These are phyloP conservation scores for Metarhizium anisopliae DNA, from an alignment of 2,329 filamentous ascomycete genomes.

Conservation along the genomic window DNA sequence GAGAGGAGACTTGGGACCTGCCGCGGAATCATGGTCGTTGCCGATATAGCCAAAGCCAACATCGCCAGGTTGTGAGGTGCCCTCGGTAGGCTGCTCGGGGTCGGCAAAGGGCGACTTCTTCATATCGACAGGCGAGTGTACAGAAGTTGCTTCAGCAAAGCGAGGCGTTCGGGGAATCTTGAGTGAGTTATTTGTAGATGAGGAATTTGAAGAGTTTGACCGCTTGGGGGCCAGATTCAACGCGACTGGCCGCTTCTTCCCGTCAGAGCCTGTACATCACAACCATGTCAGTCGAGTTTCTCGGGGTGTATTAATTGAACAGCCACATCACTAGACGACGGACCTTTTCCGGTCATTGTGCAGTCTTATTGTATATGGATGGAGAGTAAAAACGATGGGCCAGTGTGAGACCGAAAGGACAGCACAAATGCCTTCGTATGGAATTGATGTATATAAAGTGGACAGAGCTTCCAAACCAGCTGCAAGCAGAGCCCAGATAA, in stretches of 20 bases:
- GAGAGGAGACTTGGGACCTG: constrained; percentile 66
- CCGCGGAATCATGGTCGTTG: constrained; percentile 47
- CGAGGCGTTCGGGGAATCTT: constrained; percentile 67
- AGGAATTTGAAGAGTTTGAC: constrained; percentile 40
- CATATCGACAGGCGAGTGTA: constrained; percentile 65
- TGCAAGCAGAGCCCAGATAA: constrained; percentile 12
- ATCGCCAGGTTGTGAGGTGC: constrained; percentile 64
- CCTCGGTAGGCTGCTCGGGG: constrained; percentile 42
- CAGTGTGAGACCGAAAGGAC: constrained; percentile 3
- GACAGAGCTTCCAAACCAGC: constrained; percentile 11
- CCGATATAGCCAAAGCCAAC: constrained; percentile 89
- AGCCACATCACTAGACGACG: constrained; percentile 9
- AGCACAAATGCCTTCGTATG: not conserved
- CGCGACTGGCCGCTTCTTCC: constrained; percentile 48
- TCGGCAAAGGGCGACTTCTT: constrained; percentile 49
- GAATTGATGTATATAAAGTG: not conserved
- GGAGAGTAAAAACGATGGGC: constrained; percentile 2
- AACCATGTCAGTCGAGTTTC: constrained; percentile 11
- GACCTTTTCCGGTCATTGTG: constrained; percentile 33
- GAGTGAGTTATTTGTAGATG: constrained; percentile 45
- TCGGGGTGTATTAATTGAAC: not conserved
- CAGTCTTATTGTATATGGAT: constrained; percentile 8
- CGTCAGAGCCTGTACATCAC: constrained; percentile 28
- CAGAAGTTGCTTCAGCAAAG: constrained; percentile 72
- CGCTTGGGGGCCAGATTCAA: constrained; percentile 43